Evolutionary conservation across 2,329 filamentous ascomycete species (phyloP).

Genomic region (Alternaria infectoria): DNA sequence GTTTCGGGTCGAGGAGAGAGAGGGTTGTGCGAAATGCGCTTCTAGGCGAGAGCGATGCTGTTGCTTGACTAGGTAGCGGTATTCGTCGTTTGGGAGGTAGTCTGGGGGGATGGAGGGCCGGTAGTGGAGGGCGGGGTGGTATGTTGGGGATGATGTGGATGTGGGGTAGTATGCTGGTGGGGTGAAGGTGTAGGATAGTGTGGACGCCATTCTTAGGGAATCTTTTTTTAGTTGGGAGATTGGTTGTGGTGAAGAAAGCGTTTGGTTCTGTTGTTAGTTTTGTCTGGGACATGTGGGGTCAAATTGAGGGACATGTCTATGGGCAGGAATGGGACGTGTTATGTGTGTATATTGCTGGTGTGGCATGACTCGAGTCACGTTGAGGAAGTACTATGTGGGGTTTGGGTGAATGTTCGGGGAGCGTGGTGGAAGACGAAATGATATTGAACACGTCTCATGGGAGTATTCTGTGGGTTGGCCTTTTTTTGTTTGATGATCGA

Average conservation of each 20-base stretch:
- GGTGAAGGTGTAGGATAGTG: neutral
- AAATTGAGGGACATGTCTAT: neutral
- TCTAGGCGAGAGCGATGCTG: conserved; percentile 10
- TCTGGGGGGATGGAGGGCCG: neutral
- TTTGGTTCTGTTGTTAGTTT: neutral
- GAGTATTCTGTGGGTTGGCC: neutral
- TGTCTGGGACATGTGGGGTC: neutral
- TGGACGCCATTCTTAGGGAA: neutral
- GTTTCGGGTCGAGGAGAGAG: neutral
- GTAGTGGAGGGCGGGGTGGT: neutral
- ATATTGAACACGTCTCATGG: neutral
- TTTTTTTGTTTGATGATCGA: neutral
- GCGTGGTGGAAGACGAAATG: neutral
- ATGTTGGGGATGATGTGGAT: neutral
- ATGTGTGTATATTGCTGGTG: neutral
- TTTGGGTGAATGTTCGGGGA: neutral
- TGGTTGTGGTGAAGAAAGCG: neutral
- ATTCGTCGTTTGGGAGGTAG: conserved; percentile 17
- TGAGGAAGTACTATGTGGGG: neutral
- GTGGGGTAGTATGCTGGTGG: neutral
- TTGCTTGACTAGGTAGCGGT: neutral
- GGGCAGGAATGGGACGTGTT: neutral
- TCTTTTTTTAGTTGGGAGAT: neutral
- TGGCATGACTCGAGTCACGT: neutral
- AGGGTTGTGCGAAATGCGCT: neutral